Base-by-base conservation (phyloP, 2,329 filamentous ascomycete species). In the Nemania sp. region DNA sequence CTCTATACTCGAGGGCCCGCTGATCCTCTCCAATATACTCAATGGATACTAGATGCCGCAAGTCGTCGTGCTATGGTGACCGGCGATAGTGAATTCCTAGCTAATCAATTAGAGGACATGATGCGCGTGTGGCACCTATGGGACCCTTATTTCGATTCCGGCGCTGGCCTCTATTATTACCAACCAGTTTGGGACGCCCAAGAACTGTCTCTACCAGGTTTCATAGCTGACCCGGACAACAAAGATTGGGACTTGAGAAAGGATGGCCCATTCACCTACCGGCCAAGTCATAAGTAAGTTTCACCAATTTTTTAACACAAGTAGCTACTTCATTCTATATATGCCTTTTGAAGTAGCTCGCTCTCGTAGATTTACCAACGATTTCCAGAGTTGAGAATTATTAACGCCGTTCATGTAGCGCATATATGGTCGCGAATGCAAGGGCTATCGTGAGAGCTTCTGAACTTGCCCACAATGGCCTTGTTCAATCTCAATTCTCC, bases 131-230 rank as follows among this genome's bases (percentile, higher is more conserved):
- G 78, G 74, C 72, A 79, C 60, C 69, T 78, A 24, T 83, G 82
- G 81, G 78, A 83, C 67, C 72, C 69, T 22, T 77, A 76, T 26
- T 78, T 76, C 45, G 77, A 82, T 67, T 70, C 72, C 6, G 66
- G 67, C 0, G 78, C 77, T 18, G 81, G 81, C 0, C 73, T 84
- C 5, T 84, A 83, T 67, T 81, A 81, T 71, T 79, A 80, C 49
- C 78, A 79, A 27, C 82, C 82, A 1, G 78, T 82, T 2, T 81
- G 77, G 75, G 82, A 84, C 64, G 81, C 82, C 20, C 81, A 82
- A 43, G 82, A 84, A 71, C 76, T 78, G 35, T 79, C 77, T n/a
- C 71, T 82, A 10, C 80, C 80, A 5, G 79, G 80, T 7, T 83
- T 79, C 55, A 72, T 82, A 4, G 78, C 75, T 1, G 77, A 79